Evolutionary conservation across 139 green algal species (phyloP), one percentile per base, ranked within the genome.

Genomic region (Yamagishiella unicocca): DNA sequence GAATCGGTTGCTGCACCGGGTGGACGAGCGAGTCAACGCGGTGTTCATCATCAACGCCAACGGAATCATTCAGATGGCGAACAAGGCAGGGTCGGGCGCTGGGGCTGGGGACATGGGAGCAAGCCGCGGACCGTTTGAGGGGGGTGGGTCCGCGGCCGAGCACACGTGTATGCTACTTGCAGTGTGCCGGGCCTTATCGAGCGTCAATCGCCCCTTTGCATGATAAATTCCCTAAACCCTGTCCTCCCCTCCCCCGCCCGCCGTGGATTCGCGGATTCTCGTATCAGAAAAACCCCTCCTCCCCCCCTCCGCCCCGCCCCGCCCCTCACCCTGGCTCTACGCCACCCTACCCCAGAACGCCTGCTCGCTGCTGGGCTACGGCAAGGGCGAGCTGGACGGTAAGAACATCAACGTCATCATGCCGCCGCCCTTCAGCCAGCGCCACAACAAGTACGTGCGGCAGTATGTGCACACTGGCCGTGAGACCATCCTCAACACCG

Each of bases 401-500:
- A 93, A 88, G 83, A 95, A 95, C 72, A 80, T 95, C 42, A 79
- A 45, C 66, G 64, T 94, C 71, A 77, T 95, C n/a, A 94, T 95
- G 92, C 90, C 90, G n/a, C 82, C 87, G 35, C 92, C 91, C 22
- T 93, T 91, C 83, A 79, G 46, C 62, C 53, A 71, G 62, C 86
- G 88, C 33, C 93, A 95, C 90, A 92, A 94, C 84, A 38, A 40
- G 45, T 95, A 93, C 89, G 77, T 96, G 61, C 85, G 72, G 29
- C 90, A 90, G 45, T 93, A 92, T 64, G 70, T 82, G 2, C 88
- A 71, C 61, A 93, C 54, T 22, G 91, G 90, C 21, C 88, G 88
- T 53, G 89, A 87, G 85, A 83, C 80, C 29, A 35, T 89, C 25
- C 53, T 92, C 29, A 82, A 76, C 79, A 71, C 10, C 0, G 53